A percentile compares a stretch with the other conserved stretches of the same genome.
Conservation (phyloP, 2,329 filamentous ascomycete species). For the Talaromyces marneffei region DNA sequence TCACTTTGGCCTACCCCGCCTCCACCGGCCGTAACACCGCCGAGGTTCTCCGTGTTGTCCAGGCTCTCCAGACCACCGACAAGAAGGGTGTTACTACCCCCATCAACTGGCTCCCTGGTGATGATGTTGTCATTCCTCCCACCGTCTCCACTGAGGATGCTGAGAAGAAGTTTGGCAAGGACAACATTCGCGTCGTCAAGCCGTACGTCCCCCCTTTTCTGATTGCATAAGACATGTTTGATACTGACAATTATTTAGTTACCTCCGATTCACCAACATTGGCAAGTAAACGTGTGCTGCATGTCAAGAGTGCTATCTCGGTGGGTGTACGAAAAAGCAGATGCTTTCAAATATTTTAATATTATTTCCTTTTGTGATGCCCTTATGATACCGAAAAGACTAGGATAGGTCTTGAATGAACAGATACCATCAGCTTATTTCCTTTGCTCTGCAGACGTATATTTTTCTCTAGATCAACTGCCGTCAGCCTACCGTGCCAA, state of each 20-base stretch:
- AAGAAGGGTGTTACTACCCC: slow-evolving; percentile 83
- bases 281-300: slow-evolving; percentile 19
- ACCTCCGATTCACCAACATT: slow-evolving; percentile 34
- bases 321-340: neutral
- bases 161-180: slow-evolving; percentile 75
- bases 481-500: neutral
- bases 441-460: neutral
- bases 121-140: slow-evolving; percentile 89
- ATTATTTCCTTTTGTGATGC: slow-evolving; percentile 11
- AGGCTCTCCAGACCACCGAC: slow-evolving; percentile 76
- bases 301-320: neutral
- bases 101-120: slow-evolving; percentile 82
- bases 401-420: slow-evolving; percentile 1
- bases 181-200: slow-evolving; percentile 51
- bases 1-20: slow-evolving; percentile 88
- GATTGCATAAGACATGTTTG: neutral
- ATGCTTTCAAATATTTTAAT: neutral
- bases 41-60: slow-evolving; percentile 72
- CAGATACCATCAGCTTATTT: neutral
- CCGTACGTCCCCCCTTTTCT: slow-evolving; percentile 36
- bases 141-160: slow-evolving; percentile 77
- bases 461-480: neutral
- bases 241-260: slow-evolving; percentile 20
- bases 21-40: slow-evolving; percentile 79
- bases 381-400: slow-evolving; percentile 13